Base-by-base conservation (phyloP, 306 rosid genomes). In the Rosa multiflora region DNA sequence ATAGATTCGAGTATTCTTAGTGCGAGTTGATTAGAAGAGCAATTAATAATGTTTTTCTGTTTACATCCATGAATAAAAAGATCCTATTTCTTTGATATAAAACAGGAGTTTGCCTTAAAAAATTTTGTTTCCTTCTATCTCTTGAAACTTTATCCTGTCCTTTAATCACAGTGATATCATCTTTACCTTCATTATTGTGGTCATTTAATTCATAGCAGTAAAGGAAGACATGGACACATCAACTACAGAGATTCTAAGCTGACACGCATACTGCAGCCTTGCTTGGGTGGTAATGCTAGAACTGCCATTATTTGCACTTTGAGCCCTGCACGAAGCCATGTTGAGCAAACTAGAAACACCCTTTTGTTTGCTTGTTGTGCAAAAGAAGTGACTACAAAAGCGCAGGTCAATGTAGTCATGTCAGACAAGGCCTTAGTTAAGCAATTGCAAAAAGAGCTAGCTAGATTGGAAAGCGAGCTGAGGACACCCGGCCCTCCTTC, bases 361-460 rank as follows among this genome's bases (percentile, higher is more conserved):
- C 98, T 96, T 87, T 88, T 96, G 83, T 96, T 96, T 87, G 99
- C 99, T 56, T 93, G 96, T 85, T 89, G 98, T 73, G 99, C 99
- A 49, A 96, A 93, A 88, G 98, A 96, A 85, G 99, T 96, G 82
- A 93, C 94, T 43, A 96, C 98, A 43, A 93, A 91, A 89, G 97
- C 98, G 74, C 99, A 93, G 81, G 99, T 96, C 83, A 96, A 96
- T 82, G 98, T 96, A 14, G 99, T 96, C 82, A 87, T 96, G 99
- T 96, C 99, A 49, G 98, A 93, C 87, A 96, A 91, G 92, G 96
- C 98, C 62, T 86, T 96, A 87, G 98, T 96, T 64, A 96, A 91
- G 91, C 99, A 96, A 76, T 88, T 96, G 84, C 99, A 96, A 78
- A 93, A 87, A 80, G 98, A 96, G 85, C 87, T 96, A 82, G 98